phyloP scores from a whole-genome alignment of 2,329 filamentous ascomycete species.

The Eurotiales sp. region DNA sequence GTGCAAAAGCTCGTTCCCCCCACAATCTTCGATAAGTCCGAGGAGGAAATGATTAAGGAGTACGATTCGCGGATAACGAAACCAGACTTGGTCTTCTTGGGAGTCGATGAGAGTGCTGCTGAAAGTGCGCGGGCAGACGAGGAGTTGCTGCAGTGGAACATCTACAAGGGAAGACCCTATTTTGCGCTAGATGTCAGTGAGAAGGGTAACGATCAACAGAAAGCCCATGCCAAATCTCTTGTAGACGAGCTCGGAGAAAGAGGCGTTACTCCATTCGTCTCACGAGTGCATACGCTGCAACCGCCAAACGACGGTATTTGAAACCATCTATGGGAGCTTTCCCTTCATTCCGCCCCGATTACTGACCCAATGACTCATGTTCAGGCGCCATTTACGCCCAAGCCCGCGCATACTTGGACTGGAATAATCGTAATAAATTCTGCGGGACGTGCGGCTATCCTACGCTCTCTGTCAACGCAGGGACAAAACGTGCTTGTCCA shows the following conservation, averaged over 20 bases:
- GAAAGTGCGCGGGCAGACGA: slow-evolving; percentile 35
- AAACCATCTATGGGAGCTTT: not conserved
- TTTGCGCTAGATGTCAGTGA: slow-evolving; percentile 90
- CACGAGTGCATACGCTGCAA: slow-evolving; percentile 61
- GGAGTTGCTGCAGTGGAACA: slow-evolving; percentile 43
- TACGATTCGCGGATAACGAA: slow-evolving; percentile 68
- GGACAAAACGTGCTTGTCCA: slow-evolving; percentile 44
- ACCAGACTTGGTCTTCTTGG: slow-evolving; percentile 78
- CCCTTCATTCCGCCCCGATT: not conserved
- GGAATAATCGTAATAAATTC: slow-evolving; percentile 90
- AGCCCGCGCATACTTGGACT: slow-evolving; percentile 82
- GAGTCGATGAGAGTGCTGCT: slow-evolving; percentile 61
- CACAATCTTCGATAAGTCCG: slow-evolving; percentile 66
- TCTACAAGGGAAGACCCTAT: slow-evolving; percentile 74
- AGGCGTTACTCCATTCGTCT: slow-evolving; percentile 64
- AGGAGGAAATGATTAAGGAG: slow-evolving; percentile 67
- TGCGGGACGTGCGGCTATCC: slow-evolving; percentile 83
- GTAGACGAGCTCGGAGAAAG: slow-evolving; percentile 57
- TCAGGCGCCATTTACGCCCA: slow-evolving; percentile 86
- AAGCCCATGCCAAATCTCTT: slow-evolving; percentile 53
- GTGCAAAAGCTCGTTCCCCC: slow-evolving; percentile 66
- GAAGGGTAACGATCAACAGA: slow-evolving; percentile 58
- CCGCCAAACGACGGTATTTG: slow-evolving; percentile 56
- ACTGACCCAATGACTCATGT: not conserved
- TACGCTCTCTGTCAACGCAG: slow-evolving; percentile 57